Base-by-base conservation (phyloP, 2,329 filamentous ascomycete species). In the Neurospora sp. region DNA sequence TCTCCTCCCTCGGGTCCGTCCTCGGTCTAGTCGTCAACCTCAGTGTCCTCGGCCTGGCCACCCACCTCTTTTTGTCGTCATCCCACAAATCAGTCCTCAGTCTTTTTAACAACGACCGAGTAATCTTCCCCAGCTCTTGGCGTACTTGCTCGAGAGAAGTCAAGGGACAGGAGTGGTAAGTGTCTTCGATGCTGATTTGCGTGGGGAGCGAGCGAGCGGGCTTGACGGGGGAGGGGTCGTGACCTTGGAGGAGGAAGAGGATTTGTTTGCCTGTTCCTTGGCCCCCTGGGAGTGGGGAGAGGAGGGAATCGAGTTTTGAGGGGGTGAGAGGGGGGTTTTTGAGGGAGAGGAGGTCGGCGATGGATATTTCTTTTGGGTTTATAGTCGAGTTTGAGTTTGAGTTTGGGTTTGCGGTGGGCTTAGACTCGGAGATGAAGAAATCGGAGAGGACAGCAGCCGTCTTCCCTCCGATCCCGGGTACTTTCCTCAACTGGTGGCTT, bases 151-250 rank as follows among this genome's bases (percentile, higher is more conserved):
- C 79, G 68, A 90, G 78, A 0, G 84, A 89, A 74, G 91, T 87
- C 1, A 97, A 82, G 0, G 89, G 88, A 1, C 28, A 5, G 5
- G 28, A 28, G 40, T 86, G 84, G 78, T 97, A 98, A 17, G 93
- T 96, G 80, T 98, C 94, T 78, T 98, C 95, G 73, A 98, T 96
- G 78, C 93, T 96, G 77, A 98, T 96, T 79, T 97, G 94, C 1
- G 88, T 89, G 0, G 95, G 95, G 1, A 96, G 80, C 66, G 89
- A 86, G 74, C 87, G 87, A 1, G 89, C 91, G 72, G 89, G 84
- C 67, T 89, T 88, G 19, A 98, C 93, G 71, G 92, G 89, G 0
- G 86, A 84, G 68, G 89, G 81, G 78, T 98, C 95, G 38, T 93
- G 84, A 6, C 94, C 95, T 78, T 97, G 90, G 2, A 98, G 81